A percentile compares a stretch with the other conserved stretches of the same genome.
These are phyloP conservation scores for Botryobasidium botryosum DNA, from an alignment of 768 basidiomycete genomes.

Conservation along the genomic window DNA sequence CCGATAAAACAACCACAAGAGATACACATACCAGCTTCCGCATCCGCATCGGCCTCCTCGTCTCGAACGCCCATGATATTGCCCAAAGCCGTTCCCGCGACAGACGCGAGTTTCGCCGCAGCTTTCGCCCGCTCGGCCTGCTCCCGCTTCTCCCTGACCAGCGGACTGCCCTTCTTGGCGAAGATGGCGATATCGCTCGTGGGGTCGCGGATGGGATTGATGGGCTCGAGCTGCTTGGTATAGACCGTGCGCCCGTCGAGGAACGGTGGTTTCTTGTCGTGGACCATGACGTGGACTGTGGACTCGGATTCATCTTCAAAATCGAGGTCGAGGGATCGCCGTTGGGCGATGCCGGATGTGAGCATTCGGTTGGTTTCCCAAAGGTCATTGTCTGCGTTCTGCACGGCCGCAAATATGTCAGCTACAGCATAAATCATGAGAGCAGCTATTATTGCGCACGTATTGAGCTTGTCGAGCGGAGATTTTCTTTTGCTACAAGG, in stretches of 20 bases:
- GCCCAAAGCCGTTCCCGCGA: constrained; percentile 87
- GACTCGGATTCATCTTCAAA: constrained; percentile 95
- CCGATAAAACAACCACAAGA: constrained; percentile 5
- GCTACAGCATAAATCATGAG: background rate
- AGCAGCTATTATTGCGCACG: constrained; percentile 29
- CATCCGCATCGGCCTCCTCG: constrained; percentile 82
- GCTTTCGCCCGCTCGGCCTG: constrained; percentile 93
- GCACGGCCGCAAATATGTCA: background rate
- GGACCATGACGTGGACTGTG: constrained; percentile 93
- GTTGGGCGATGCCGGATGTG: constrained; percentile 84
- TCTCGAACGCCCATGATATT: constrained; percentile 97
- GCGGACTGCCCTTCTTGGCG: constrained; percentile 86
- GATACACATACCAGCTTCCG: constrained; percentile 25
- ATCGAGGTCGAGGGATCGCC: constrained; percentile 75
- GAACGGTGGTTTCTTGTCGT: constrained; percentile 94
- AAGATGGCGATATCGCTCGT: constrained; percentile 94
- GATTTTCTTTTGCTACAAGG: constrained; percentile 47
- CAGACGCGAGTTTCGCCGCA: constrained; percentile 81
- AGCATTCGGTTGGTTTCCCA: constrained; percentile 99
- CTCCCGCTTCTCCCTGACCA: constrained; percentile 92
- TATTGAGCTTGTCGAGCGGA: constrained; percentile 95
- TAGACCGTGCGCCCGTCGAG: constrained; percentile 91
- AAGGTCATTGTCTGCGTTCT: constrained; percentile 96
- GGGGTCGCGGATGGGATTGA: constrained; percentile 87
- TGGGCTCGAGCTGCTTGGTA: constrained; percentile 91